Base-by-base conservation (phyloP, 768 basidiomycete genomes). In the Serendipita indica region DNA sequence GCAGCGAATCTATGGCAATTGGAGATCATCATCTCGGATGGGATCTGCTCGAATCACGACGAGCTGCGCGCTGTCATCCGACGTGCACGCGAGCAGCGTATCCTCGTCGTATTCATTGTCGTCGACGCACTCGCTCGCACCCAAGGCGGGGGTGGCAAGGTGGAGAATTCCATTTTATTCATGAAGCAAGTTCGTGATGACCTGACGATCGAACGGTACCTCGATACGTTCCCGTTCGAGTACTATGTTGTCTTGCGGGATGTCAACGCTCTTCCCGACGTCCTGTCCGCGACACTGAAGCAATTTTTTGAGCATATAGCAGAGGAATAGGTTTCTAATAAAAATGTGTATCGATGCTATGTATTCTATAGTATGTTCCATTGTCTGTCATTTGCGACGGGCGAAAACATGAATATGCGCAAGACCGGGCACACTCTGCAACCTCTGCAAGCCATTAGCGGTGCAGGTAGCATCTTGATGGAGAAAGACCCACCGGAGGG, bases 141-240 rank as follows among this genome's bases (percentile, higher is more conserved):
- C n/a, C 49, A 16, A n/a, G 25, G 64, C 1, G 16, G 59, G n/a
- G 22, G 58, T 3, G 57, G 65, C 0, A 18, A 61, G 13, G 67
- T 74, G 14, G 76, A 81, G 56, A 80, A 81, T 59, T 96, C 94
- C 5, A 96, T 99, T 64, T 73, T 99, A 60, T 81, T 86, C 3
- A 93, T 97, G 84, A 88, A 91, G 62, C 87, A 88, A 64, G 92
- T 85, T 2, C 74, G 75, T 58, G 85, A 91, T 83, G 87, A 96
- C 69, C 72, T 99, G 60, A 80, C 87, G 66, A 78, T 94, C 72
- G 77, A 85, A 65, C 80, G 89, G 49, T 98, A 99, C 68, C 71
- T 97, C 64, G 94, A 97, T 67, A 83, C 89, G 2, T 97, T 98
- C 78, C 96, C 96, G 0, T 98, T 98, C 72, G 90, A 97, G 72